Evolutionary conservation across 164 flowering plant species (phyloP).

Genomic region (Vitis vinifera): DNA sequence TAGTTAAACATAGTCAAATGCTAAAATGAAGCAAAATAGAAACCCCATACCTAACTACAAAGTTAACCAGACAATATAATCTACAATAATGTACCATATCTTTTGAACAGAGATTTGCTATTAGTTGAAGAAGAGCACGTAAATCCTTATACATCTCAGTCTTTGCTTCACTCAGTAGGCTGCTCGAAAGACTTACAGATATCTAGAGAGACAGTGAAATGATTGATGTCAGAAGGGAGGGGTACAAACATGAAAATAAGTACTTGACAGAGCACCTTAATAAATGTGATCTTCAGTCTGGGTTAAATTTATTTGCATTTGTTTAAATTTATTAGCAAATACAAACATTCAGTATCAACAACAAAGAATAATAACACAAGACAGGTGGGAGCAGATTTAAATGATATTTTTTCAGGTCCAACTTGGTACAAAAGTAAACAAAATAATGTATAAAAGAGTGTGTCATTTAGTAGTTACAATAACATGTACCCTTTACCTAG

Average conservation of each 20-base stretch:
- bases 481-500: too few species aligned
- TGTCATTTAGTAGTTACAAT: too few species aligned
- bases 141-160: conserved; percentile 87
- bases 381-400: too few species aligned
- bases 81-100: conserved; percentile 59
- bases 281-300: too few species aligned
- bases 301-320: too few species aligned
- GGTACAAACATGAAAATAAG: neutral
- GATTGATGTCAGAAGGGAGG: conserved; percentile 1
- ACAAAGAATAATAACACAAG: too few species aligned
- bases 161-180: conserved; percentile 70
- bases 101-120: conserved; percentile 80
- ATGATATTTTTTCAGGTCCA: too few species aligned
- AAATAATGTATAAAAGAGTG: too few species aligned
- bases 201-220: conserved; percentile 44
- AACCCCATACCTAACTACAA: neutral
- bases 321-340: too few species aligned
- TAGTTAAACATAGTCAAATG: neutral
- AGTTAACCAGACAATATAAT: too few species aligned
- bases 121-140: conserved; percentile 89
- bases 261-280: neutral
- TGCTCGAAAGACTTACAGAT: conserved; percentile 71
- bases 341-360: too few species aligned
- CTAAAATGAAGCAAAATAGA: neutral
- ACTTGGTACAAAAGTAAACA: too few species aligned